These are phyloP conservation scores for Nematocida sp. DNA, from an alignment of 371 early-diverging fungal genomes.

Conservation along the genomic window DNA sequence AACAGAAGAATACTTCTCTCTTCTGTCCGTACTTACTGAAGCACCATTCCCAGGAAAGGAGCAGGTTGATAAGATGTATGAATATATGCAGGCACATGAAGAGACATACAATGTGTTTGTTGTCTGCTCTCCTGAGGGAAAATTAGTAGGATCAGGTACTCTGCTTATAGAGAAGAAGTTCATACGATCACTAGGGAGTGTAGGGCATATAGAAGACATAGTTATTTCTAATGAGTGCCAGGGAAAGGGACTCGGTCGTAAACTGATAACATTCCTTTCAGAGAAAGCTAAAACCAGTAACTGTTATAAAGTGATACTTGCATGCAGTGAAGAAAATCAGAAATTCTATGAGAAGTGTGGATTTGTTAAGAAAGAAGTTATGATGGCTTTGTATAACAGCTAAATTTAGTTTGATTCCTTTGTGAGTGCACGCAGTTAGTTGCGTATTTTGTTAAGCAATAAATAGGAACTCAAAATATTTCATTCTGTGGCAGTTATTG, in stretches of 20 bases:
- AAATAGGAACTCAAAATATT: too few species aligned
- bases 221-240: conserved; percentile 84
- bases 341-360: conserved; percentile 88
- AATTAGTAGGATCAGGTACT: conserved; percentile 84
- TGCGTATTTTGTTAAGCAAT: too few species aligned
- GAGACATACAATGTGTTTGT: conserved; percentile 68
- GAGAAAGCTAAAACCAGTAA: conserved; percentile 71
- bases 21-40: conserved; percentile 75
- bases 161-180: conserved; percentile 90
- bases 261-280: conserved; percentile 71
- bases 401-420: neutral
- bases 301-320: conserved; percentile 78
- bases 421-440: too few species aligned
- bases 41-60: conserved; percentile 75
- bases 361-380: conserved; percentile 74
- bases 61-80: conserved; percentile 72
- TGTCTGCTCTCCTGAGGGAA: conserved; percentile 35
- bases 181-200: conserved; percentile 78
- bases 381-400: conserved; percentile 65
- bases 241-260: conserved; percentile 76
- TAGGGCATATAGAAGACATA: conserved; percentile 77
- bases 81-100: conserved; percentile 73
- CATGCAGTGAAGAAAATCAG: conserved; percentile 79
- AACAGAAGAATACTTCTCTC: conserved; percentile 71
- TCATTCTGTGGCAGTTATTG: too few species aligned